Percentiles rank a stretch among this genome's conserved stretches.
Evolutionary conservation across 805 yeast genomes (phyloP).

Genomic region (Monosporozyma yasuniensis): DNA sequence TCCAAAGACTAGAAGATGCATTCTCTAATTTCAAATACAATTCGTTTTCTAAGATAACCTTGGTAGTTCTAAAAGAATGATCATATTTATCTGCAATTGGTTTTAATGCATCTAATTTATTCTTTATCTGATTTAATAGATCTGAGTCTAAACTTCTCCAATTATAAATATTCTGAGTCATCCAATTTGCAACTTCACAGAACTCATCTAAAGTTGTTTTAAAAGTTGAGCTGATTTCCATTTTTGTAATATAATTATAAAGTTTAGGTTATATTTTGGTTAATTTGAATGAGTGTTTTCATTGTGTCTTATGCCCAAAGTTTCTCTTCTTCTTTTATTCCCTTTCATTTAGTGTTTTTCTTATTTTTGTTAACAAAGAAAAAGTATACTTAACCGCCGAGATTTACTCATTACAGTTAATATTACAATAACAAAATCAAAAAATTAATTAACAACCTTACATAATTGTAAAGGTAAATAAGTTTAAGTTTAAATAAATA

Average conservation of each 20-base stretch:
- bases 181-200: constrained; percentile 19
- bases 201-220: constrained; percentile 15
- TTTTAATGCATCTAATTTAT: constrained; percentile 18
- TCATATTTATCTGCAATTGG: constrained; percentile 30
- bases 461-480: neutral
- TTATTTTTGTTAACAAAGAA: too few species aligned
- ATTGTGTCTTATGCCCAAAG: neutral
- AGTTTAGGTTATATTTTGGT: too few species aligned
- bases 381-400: neutral
- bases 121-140: constrained; percentile 4
- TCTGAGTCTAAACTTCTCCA: constrained; percentile 1
- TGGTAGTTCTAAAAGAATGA: constrained; percentile 20
- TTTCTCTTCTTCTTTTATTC: neutral
- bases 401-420: neutral
- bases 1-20: constrained; percentile 33
- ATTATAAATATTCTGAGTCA: constrained; percentile 10
- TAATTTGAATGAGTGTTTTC: neutral
- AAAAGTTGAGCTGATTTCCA: constrained; percentile 13
- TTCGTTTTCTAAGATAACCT: constrained; percentile 14
- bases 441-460: neutral
- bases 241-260: neutral
- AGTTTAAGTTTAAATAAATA: neutral
- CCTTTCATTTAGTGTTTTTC: neutral
- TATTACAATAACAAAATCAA: too few species aligned
- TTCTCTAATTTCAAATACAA: constrained; percentile 20